Conservation (phyloP, 2,329 filamentous ascomycete species). For the Fusarium sacchari region DNA sequence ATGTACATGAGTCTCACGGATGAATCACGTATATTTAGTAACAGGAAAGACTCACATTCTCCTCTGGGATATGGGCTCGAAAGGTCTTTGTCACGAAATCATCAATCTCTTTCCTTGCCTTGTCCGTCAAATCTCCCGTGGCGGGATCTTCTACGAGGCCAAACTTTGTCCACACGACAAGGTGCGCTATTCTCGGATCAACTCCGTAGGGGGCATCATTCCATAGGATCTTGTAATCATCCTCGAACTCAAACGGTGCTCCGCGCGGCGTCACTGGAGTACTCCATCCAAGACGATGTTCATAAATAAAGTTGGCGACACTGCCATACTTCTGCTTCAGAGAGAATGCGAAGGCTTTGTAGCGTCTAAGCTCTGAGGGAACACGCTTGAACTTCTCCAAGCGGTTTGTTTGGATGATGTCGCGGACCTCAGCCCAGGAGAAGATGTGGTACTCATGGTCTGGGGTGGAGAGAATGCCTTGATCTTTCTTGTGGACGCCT, state of each 20-base stretch:
- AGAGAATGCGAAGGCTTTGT: constrained; percentile 74
- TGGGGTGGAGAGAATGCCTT: constrained; percentile 73
- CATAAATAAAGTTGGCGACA: constrained; percentile 79
- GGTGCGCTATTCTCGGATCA: constrained; percentile 79
- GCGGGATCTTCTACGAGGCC: constrained; percentile 73
- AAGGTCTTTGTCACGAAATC: constrained; percentile 77
- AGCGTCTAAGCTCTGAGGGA: constrained; percentile 81
- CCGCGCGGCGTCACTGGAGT: constrained; percentile 50
- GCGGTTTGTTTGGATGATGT: constrained; percentile 71
- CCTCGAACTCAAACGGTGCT: constrained; percentile 55
- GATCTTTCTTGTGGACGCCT: constrained; percentile 73
- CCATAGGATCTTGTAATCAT: constrained; percentile 77
- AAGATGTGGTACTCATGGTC: constrained; percentile 72
- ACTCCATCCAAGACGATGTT: constrained; percentile 75
- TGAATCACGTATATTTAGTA: neutral
- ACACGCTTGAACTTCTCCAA: constrained; percentile 81
- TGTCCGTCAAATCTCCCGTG: constrained; percentile 74
- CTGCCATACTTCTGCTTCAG: constrained; percentile 77
- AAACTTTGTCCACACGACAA: constrained; percentile 96
- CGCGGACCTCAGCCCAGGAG: constrained; percentile 75
- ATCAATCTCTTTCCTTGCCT: constrained; percentile 72
- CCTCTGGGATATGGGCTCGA: constrained; percentile 58
- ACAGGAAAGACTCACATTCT: constrained; percentile 58
- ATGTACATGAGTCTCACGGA: constrained; percentile 2
- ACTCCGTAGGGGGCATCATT: constrained; percentile 98